Conservation (phyloP, 768 basidiomycete genomes). For the Lentinula raphanica region DNA sequence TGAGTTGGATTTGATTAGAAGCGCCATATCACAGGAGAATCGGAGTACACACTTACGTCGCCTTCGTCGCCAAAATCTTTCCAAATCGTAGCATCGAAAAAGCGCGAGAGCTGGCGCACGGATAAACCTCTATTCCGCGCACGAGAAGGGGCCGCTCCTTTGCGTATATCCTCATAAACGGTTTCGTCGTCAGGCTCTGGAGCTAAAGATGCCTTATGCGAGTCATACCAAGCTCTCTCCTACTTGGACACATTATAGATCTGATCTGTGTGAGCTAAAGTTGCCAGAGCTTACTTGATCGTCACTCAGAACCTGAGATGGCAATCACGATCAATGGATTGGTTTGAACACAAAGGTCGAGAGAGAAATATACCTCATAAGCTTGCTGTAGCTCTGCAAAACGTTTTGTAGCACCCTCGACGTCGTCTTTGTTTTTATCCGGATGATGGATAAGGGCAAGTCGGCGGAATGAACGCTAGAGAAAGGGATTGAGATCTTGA, state of each 20-base stretch:
- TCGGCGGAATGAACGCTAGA: slow-evolving; percentile 77
- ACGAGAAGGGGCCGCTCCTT: slow-evolving; percentile 53
- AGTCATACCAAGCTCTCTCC: slow-evolving; percentile 99
- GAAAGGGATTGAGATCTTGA: slow-evolving; percentile 7
- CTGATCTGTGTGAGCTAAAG: slow-evolving; percentile 12
- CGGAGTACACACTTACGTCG: slow-evolving; percentile 39
- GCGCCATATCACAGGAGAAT: neutral
- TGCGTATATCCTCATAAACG: slow-evolving; percentile 81
- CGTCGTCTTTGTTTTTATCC: slow-evolving; percentile 68
- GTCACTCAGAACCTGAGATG: slow-evolving; percentile 77
- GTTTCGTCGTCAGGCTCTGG: slow-evolving; percentile 81
- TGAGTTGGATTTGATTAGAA: neutral
- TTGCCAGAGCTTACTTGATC: slow-evolving; percentile 65
- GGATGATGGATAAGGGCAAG: slow-evolving; percentile 84
- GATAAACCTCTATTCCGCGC: slow-evolving; percentile 72
- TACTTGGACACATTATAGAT: slow-evolving; percentile 37
- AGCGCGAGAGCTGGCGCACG: slow-evolving; percentile 73
- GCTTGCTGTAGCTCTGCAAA: slow-evolving; percentile 92
- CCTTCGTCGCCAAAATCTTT: slow-evolving; percentile 56
- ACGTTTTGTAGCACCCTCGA: slow-evolving; percentile 80
- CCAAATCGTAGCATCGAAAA: slow-evolving; percentile 75
- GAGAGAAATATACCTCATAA: slow-evolving; percentile 86
- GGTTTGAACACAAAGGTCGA: neutral
- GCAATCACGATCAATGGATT: slow-evolving; percentile 1
- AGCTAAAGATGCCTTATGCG: slow-evolving; percentile 73